Base-by-base conservation (phyloP, 768 basidiomycete genomes). In the Pisolithus tinctorius region DNA sequence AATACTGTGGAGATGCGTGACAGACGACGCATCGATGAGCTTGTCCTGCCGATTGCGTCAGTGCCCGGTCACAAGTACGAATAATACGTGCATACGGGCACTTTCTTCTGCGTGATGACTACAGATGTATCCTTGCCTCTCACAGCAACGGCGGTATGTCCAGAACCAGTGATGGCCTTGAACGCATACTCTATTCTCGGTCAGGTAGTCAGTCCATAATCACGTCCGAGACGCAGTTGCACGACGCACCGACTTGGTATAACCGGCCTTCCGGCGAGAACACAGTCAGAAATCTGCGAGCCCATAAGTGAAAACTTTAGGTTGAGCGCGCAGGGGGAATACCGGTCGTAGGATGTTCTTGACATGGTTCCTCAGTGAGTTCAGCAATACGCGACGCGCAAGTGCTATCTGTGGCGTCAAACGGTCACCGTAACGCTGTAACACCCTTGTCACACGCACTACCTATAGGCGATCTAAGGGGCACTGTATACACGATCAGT, bases 161-260 rank as follows among this genome's bases (percentile, higher is more conserved):
- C 95, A 1, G 93, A 93, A 50, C 92, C 93, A 56, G 93, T 92
- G 68, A 98, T 97, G 44, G 96, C 96, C 71, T 98, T 99, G 85
- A 98, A 98, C 25, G 96, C 95, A 78, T 98, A 98, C 74, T 98
- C 94, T 97, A 55, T 11, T 47, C 20, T 20, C 25, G 47, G 54
- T 49, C 31, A 31, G 50, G 49, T 23, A 20, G 27, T 52, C 53
- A 56, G 53, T 60, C 40, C 52, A 31, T 11, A 45, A 50, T 25
- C 17, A 43, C 29, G 40, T 34, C 7, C 16, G 41, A 9, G 4
- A 51, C 39, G 9, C 44, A 37, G 31, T 29, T 16, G 34, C 20
- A 29, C 3, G 40, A 75, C 88, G 60, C 61, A 90, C 93, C 96
- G 66, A 98, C 95, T 93, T 99, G 96, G 67, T 98, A 99, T 53